Conservation (phyloP, 371 early-diverging fungal species). For the Zancudomyces culisetae region DNA sequence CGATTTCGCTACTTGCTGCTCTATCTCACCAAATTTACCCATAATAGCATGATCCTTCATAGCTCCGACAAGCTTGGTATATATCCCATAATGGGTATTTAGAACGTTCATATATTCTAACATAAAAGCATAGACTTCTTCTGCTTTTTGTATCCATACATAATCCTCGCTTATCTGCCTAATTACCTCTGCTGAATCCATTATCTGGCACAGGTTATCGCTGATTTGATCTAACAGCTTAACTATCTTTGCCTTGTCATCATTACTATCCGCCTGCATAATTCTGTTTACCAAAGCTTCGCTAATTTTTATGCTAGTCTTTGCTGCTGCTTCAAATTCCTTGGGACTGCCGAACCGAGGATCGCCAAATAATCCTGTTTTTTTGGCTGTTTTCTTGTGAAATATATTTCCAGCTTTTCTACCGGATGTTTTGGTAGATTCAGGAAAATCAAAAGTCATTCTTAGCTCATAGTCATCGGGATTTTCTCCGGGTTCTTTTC, state of each 20-base stretch:
- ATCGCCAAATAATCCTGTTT: slow-evolving; percentile 20
- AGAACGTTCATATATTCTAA: slow-evolving; percentile 75
- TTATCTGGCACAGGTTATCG: slow-evolving; percentile 71
- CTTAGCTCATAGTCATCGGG: neutral
- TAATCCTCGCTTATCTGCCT: slow-evolving; percentile 72
- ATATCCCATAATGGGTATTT: slow-evolving; percentile 74
- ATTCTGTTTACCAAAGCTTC: slow-evolving; percentile 16
- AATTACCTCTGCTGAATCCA: slow-evolving; percentile 85
- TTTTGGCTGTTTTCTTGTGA: too few species aligned
- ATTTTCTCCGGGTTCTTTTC: slow-evolving; percentile 1
- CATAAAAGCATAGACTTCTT: slow-evolving; percentile 50
- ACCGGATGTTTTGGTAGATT: too few species aligned
- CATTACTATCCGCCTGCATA: slow-evolving; percentile 6
- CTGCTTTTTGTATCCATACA: slow-evolving; percentile 49
- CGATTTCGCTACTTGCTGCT: slow-evolving; percentile 55
- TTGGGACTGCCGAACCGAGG: slow-evolving; percentile 18
- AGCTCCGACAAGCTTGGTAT: slow-evolving; percentile 39
- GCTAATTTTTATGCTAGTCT: slow-evolving; percentile 13
- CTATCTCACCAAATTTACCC: slow-evolving; percentile 36
- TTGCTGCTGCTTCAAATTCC: slow-evolving; percentile 13
- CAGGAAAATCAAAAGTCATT: neutral
- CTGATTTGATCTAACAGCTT: slow-evolving; percentile 74
- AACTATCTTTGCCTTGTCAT: slow-evolving; percentile 46
- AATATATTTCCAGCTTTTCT: too few species aligned
- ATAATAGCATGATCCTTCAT: slow-evolving; percentile 35